phyloP scores from a whole-genome alignment of 306 rosid species.

The Vigna angularis region DNA sequence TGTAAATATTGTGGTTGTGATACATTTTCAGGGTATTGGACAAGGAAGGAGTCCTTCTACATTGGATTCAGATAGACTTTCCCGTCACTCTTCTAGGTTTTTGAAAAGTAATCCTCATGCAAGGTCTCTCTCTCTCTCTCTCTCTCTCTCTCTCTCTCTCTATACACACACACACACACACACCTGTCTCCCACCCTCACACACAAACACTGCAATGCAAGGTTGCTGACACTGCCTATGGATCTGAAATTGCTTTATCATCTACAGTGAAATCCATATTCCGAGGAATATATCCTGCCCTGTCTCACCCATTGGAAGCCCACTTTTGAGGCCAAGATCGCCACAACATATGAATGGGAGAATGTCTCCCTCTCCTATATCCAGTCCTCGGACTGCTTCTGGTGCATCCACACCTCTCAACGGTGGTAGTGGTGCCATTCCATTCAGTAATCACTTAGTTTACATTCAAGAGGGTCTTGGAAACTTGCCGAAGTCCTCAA shows the following conservation, averaged over 20 bases:
- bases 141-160: neutral
- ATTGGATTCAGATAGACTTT: slow-evolving; percentile 81
- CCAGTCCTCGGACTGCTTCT: slow-evolving; percentile 86
- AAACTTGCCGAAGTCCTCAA: slow-evolving; percentile 65
- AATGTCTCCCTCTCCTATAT: slow-evolving; percentile 94
- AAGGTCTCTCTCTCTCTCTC: slow-evolving; percentile 57
- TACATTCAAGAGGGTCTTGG: slow-evolving; percentile 76
- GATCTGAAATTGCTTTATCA: slow-evolving; percentile 42
- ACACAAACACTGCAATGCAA: neutral
- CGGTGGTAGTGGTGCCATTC: slow-evolving; percentile 72
- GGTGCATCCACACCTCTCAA: slow-evolving; percentile 89
- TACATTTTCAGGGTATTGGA: slow-evolving; percentile 68
- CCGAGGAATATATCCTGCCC: slow-evolving; percentile 89
- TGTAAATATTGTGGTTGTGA: slow-evolving; percentile 29
- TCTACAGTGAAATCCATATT: slow-evolving; percentile 76
- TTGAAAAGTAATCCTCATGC: slow-evolving; percentile 64
- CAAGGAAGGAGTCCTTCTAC: slow-evolving; percentile 61
- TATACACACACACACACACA: no score
- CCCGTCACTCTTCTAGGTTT: slow-evolving; percentile 79
- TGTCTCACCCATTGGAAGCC: slow-evolving; percentile 95
- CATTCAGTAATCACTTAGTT: slow-evolving; percentile 62
- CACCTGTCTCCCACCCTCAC: neutral
- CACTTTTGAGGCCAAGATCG: slow-evolving; percentile 84
- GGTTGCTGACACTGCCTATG: slow-evolving; percentile 26
- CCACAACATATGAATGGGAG: slow-evolving; percentile 82